Conservation (phyloP, 768 basidiomycete species). For the Boletus subcaerulescens region DNA sequence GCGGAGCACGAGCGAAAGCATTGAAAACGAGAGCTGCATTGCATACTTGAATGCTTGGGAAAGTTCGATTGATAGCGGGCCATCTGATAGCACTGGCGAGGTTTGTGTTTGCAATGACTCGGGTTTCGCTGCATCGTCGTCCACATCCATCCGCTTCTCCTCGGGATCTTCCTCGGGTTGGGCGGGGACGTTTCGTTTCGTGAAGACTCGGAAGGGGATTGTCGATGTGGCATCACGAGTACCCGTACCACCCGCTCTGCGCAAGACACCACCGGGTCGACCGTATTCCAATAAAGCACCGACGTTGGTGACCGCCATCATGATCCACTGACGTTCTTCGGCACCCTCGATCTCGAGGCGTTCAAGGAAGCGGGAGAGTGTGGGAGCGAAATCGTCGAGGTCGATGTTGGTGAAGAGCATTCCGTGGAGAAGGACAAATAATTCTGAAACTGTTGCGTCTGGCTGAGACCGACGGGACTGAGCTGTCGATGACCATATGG, state of each 20-base stretch:
- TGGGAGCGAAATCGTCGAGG: slow-evolving; percentile 85
- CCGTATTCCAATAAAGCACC: slow-evolving; percentile 87
- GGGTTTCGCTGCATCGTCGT: slow-evolving; percentile 40
- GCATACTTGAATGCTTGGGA: slow-evolving; percentile 72
- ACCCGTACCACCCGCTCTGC: slow-evolving; percentile 52
- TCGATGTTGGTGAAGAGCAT: slow-evolving; percentile 97
- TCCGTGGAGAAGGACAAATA: slow-evolving; percentile 91
- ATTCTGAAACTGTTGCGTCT: slow-evolving; percentile 68
- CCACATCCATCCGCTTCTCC: slow-evolving; percentile 64
- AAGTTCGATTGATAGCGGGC: slow-evolving; percentile 41
- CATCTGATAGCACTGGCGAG: slow-evolving; percentile 30
- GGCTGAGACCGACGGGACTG: slow-evolving; percentile 65
- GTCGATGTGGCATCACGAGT: slow-evolving; percentile 36
- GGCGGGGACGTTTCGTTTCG: slow-evolving; percentile 40
- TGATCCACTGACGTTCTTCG: slow-evolving; percentile 89
- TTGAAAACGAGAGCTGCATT: slow-evolving; percentile 72
- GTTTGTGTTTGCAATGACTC: slow-evolving; percentile 21
- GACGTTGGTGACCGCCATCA: slow-evolving; percentile 91
- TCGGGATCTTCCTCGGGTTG: slow-evolving; percentile 39
- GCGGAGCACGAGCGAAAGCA: slow-evolving; percentile 70
- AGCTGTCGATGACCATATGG: slow-evolving; percentile 77
- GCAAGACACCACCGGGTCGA: slow-evolving; percentile 63
- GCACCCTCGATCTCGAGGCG: slow-evolving; percentile 79
- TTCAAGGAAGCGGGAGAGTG: slow-evolving; percentile 82
- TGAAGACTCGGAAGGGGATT: slow-evolving; percentile 46